Percentiles rank a stretch among this genome's conserved stretches.
Conservation (phyloP, 257 asterid species). For the Plantago major region DNA sequence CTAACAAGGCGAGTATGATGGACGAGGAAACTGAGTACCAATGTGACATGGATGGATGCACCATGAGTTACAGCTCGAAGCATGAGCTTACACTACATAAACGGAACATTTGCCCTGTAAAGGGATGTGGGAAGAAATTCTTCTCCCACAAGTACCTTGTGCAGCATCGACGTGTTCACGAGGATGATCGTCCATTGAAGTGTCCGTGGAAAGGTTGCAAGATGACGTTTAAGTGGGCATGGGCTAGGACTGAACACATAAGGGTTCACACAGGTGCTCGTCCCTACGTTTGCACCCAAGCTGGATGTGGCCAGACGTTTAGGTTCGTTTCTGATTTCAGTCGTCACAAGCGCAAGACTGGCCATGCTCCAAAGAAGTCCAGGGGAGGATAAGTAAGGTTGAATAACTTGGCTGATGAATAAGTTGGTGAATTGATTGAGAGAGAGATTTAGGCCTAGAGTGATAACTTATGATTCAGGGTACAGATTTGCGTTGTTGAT, state of each 20-base stretch:
- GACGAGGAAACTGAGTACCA: conserved; percentile 57
- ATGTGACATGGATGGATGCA: conserved; percentile 89
- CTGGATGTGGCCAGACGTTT: conserved; percentile 93
- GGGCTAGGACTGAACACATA: conserved; percentile 98
- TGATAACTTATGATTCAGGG: conserved; percentile 32
- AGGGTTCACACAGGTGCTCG: conserved; percentile 98
- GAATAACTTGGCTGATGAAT: conserved; percentile 28
- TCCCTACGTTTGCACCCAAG: conserved; percentile 75
- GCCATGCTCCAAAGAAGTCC: conserved; percentile 72
- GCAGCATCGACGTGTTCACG: conserved; percentile 94
- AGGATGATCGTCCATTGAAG: conserved; percentile 95
- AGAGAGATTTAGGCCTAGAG: conserved; percentile 28
- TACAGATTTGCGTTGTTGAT: conserved; percentile 13
- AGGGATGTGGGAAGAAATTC: conserved; percentile 94
- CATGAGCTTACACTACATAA: conserved; percentile 77
- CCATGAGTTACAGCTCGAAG: conserved; percentile 71
- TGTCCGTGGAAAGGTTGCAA: conserved; percentile 99
- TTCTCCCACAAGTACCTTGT: conserved; percentile 92
- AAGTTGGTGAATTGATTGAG: conserved; percentile 33
- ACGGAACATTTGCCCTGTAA: conserved; percentile 73
- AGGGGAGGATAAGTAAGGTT: conserved; percentile 30
- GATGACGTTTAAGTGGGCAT: conserved; percentile 98
- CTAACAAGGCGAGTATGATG: conserved; percentile 31
- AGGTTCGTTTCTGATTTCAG: conserved; percentile 98
- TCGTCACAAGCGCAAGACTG: conserved; percentile 98